Base-by-base conservation (phyloP, 192 early-diverging fungal species). In the Mortierella claussenii region DNA sequence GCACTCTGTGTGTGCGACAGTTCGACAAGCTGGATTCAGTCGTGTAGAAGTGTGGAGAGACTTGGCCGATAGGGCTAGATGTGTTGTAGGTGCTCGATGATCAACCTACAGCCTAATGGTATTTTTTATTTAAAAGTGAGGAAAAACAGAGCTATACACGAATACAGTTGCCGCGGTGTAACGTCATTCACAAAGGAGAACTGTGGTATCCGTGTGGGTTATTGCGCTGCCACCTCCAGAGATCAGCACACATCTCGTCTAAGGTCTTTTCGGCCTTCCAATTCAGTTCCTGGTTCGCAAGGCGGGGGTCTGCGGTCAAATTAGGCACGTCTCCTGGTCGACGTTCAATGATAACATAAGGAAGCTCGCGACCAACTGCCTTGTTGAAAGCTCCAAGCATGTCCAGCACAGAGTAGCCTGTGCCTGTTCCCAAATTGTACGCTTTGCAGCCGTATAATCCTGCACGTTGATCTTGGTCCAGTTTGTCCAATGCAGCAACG, bases 341-440 rank as follows among this genome's bases (percentile, higher is more conserved):
- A 51, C 86, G 68, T 32, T 60, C 62, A 1, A 50, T 79, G 56
- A 90, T 65, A 58, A 90, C 88, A 61, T 86, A 89, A 15, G 92
- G 92, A 46, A 98, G 93, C 24, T 88, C 79, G 42, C 88, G 86
- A n/a, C 92, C 90, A 10, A 91, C 93, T 11, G 92, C 96, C 32
- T 83, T 83, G 37, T 89, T 83, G 60, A 94, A 92, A 47, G 95
- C 90, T 18, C 90, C 86, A 57, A 98, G 88, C 74, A 98, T 93
- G 71, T 98, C 90, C 57, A 93, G 81, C 53, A 98, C 97, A 21
- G 93, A 89, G 84, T 90, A 96, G 21, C 97, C 97, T 24, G 87
- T 80, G 52, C 97, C 97, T 24, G 90, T 90, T 24, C 96, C 97
- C n/a, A 98, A 81, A 78, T 98, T 98, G 61, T 94, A 98, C 17